phyloP scores from a whole-genome alignment of 352 stramenopile genomes.

The Peronospora farinosa region DNA sequence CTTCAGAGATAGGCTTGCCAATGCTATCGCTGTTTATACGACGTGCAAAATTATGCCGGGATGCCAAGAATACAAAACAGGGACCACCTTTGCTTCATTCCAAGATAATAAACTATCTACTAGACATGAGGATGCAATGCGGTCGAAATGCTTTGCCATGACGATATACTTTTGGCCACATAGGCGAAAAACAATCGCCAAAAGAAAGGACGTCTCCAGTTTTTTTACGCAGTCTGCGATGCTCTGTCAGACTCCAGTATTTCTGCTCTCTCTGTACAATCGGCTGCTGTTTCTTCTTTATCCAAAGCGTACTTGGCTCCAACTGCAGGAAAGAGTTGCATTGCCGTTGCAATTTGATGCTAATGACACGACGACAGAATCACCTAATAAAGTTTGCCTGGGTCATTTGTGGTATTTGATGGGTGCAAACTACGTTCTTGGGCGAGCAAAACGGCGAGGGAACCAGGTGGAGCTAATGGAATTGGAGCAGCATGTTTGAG shows the following conservation, averaged over 20 bases:
- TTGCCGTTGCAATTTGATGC: slow-evolving; percentile 13
- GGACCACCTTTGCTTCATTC: slow-evolving; percentile 32
- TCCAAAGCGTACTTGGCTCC: slow-evolving; percentile 36
- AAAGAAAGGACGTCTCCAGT: slow-evolving; percentile 68
- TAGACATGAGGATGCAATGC: slow-evolving; percentile 28
- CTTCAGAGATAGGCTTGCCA: slow-evolving; percentile 57
- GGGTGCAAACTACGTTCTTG: slow-evolving; percentile 63
- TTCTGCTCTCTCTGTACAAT: slow-evolving; percentile 15
- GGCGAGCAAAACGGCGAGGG: slow-evolving; percentile 48
- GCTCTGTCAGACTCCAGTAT: slow-evolving; percentile 29
- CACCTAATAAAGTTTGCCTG: slow-evolving; percentile 30
- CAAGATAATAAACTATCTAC: slow-evolving; percentile 16
- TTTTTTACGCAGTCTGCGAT: slow-evolving; percentile 49
- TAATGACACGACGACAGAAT: background rate
- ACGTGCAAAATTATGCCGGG: slow-evolving; percentile 55
- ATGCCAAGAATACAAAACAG: slow-evolving; percentile 55
- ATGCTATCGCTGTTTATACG: slow-evolving; percentile 70
- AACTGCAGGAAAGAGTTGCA: slow-evolving; percentile 24
- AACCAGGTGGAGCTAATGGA: slow-evolving; percentile 53
- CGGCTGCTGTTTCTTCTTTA: slow-evolving; percentile 8
- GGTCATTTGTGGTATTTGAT: slow-evolving; percentile 69
- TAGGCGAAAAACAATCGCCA: slow-evolving; percentile 58
- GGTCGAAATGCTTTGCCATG: slow-evolving; percentile 47
- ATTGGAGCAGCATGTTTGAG: slow-evolving; percentile 52
- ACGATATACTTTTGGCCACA: slow-evolving; percentile 36